Evolutionary conservation across 208 protist species (phyloP), one percentile per base, ranked within the genome.

Genomic region (Crithidia fasciculata): DNA sequence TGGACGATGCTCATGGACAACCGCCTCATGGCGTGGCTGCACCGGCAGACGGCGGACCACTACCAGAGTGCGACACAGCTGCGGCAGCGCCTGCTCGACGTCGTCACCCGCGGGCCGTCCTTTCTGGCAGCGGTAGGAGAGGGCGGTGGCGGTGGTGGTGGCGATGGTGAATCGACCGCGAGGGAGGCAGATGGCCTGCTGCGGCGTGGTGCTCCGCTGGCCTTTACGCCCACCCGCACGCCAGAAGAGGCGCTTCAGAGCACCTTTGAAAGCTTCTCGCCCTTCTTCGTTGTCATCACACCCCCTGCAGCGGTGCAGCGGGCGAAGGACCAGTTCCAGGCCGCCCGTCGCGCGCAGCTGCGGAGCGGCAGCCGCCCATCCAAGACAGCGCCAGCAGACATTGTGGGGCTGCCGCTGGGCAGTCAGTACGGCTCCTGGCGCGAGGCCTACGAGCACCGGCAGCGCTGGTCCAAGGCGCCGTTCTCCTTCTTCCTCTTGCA

Each of bases 1-100:
- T 96, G 92, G 90, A 64, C 72, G n/a, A 71, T 96, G 52, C 76
- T 96, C 15, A 94, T 96, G 86, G 92, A 96, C 76, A 87, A 94
- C 69, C 86, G 90, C 15, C 83, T 86, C 12, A 85, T 95, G 77
- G 77, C 79, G n/a, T 95, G 92, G 90, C 80, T 96, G 72, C 88
- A 96, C 76, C 86, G 86, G 8, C 89, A 94, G 80, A 86, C 87
- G 2, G 66, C 65, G 2, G 81, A 92, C 6, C 83, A 89, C 65
- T 89, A 87, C 37, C 76, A 85, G 19, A 84, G 79, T 49, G 87
- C 89, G 2, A 82, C 89, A 53, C 78, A 82, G 60, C 78, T 94
- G n/a, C 82, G 88, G n/a, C 80, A 76, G 16, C 87, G 83, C n/a
- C 74, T 96, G 53, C 76, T 95, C 3, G 84, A 95, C 60, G 80